These are phyloP conservation scores for Suhomyces coccinellae DNA, from an alignment of 1,139 yeast genomes.

Conservation along the genomic window DNA sequence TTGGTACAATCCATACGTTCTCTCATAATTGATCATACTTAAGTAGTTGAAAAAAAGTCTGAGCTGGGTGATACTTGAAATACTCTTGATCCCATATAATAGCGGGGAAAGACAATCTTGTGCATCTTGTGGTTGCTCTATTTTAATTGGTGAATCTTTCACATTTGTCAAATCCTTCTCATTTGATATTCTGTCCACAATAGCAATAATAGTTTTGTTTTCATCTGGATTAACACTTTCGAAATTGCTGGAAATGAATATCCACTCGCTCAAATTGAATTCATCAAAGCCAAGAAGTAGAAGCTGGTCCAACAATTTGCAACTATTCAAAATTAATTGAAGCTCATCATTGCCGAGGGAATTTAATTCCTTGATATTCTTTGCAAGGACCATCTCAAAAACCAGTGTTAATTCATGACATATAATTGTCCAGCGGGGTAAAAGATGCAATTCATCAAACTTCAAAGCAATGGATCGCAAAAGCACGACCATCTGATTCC, in stretches of 20 bases:
- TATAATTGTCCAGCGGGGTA: conserved; percentile 70
- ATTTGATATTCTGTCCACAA: conserved; percentile 51
- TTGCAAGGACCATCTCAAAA: conserved; percentile 42
- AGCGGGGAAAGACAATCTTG: conserved; percentile 41
- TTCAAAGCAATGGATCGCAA: conserved; percentile 64
- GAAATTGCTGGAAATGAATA: conserved; percentile 71
- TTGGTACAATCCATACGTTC: conserved; percentile 56
- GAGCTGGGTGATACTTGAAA: conserved; percentile 52
- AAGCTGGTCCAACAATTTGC: conserved; percentile 76
- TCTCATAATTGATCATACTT: conserved; percentile 72
- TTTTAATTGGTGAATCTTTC: conserved; percentile 35
- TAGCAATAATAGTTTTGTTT: conserved; percentile 36
- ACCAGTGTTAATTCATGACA: conserved; percentile 59
- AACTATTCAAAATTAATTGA: conserved; percentile 54
- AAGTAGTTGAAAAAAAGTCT: conserved; percentile 70
- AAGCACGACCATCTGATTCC: conserved; percentile 52
- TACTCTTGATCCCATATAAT: conserved; percentile 43
- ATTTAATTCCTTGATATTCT: conserved; percentile 30
- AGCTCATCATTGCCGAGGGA: conserved; percentile 38
- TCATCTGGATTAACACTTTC: conserved; percentile 54
- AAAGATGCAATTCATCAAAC: conserved; percentile 62
- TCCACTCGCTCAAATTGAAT: conserved; percentile 81
- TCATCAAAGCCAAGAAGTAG: conserved; percentile 72
- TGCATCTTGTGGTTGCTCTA: conserved; percentile 23
- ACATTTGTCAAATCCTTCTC: conserved; percentile 40